Evolutionary conservation across 1,284 basidiomycete genomes (phyloP).

Genomic region (Anthracocystis setariae): DNA sequence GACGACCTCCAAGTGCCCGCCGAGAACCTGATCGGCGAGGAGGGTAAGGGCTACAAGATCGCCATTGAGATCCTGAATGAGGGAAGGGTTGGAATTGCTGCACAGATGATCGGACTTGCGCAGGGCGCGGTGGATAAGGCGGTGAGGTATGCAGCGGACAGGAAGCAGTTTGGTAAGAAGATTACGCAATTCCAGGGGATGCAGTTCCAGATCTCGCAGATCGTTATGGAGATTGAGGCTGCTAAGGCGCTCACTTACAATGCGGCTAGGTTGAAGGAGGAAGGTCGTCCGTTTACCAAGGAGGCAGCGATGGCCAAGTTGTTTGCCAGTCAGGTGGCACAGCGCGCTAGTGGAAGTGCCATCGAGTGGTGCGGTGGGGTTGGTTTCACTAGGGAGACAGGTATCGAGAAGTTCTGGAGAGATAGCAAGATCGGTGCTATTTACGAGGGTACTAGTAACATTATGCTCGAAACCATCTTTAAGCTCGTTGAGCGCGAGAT

Average conservation of each 20-base stretch:
- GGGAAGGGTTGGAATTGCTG: constrained; percentile 95
- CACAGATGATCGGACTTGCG: constrained; percentile 83
- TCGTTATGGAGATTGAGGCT: constrained; percentile 87
- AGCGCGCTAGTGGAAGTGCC: constrained; percentile 84
- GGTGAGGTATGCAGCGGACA: constrained; percentile 90
- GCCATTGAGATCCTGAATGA: constrained; percentile 99
- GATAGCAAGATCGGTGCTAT: constrained; percentile 85
- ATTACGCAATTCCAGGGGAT: constrained; percentile 88
- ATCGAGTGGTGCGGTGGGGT: constrained; percentile 98
- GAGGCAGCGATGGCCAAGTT: constrained; percentile 94
- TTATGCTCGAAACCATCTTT: constrained; percentile 95
- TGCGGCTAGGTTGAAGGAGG: constrained; percentile 90
- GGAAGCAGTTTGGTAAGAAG: constrained; percentile 91
- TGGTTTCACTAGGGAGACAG: constrained; percentile 84
- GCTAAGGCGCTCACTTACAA: constrained; percentile 96
- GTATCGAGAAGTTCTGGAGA: constrained; percentile 83
- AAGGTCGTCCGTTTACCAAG: constrained; percentile 89
- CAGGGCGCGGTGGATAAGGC: constrained; percentile 95
- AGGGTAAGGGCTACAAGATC: constrained; percentile 92
- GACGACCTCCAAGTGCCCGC: constrained; percentile 92
- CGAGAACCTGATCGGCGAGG: constrained; percentile 91
- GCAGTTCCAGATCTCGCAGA: constrained; percentile 89
- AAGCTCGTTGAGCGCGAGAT: constrained; percentile 70
- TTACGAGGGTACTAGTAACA: constrained; percentile 85
- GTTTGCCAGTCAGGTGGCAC: constrained; percentile 86